phyloP scores from a whole-genome alignment of 2,329 filamentous ascomycete species.

The Tricladium varicosporioides region DNA sequence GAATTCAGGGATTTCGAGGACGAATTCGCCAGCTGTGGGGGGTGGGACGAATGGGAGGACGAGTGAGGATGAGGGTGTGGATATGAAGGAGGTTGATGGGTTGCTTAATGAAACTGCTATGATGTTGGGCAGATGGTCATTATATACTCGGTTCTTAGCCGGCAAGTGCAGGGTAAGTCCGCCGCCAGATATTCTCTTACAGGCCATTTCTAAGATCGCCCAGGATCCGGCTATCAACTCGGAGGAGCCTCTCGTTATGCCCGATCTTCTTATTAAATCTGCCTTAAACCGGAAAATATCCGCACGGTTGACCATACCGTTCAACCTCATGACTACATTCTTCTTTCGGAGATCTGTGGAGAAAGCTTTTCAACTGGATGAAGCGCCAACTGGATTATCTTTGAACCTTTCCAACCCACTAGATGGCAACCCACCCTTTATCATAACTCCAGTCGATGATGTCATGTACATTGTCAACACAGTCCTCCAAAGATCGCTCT shows the following conservation, averaged over 20 bases:
- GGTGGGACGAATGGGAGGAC: conserved; percentile 50
- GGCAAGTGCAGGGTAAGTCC: conserved; percentile 75
- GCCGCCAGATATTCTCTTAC: conserved; percentile 19
- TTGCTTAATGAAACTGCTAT: conserved; percentile 83
- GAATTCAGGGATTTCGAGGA: conserved; percentile 60
- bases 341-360: conserved; percentile 96
- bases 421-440: conserved; percentile 78
- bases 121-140: conserved; percentile 90
- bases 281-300: conserved; percentile 77
- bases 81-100: conserved; percentile 94
- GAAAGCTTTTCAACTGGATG: conserved; percentile 95
- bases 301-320: conserved; percentile 72
- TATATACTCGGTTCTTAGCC: conserved; percentile 86
- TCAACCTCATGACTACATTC: conserved; percentile 91
- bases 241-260: conserved; percentile 60
- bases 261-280: conserved; percentile 74
- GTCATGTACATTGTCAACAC: conserved; percentile 99
- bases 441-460: conserved; percentile 94
- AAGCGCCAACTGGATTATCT: conserved; percentile 76
- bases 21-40: conserved; percentile 72
- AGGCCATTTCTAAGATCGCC: conserved; percentile 32
- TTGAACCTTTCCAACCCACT: conserved; percentile 71
- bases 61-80: conserved; percentile 87
- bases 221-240: conserved; percentile 52
- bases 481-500: conserved; percentile 80